Base-by-base conservation (phyloP, 2,329 filamentous ascomycete genomes). In the Sporothrix brasiliensis region DNA sequence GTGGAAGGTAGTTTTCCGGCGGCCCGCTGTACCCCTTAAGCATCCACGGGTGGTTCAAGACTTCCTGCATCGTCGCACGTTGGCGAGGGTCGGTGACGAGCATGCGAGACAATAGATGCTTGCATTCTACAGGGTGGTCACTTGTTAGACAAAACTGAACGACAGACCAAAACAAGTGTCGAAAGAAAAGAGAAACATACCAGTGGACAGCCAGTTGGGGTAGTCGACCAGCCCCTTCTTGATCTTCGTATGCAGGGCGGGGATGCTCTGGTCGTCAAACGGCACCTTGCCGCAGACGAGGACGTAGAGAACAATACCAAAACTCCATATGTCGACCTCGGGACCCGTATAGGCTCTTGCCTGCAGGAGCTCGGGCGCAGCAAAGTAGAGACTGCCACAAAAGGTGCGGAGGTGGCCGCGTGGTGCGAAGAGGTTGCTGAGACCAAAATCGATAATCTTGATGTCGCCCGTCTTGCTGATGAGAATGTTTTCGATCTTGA, bases 401-500 rank as follows among this genome's bases (percentile, higher is more conserved):
- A 98, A 99, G 0, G 95, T 99, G 82, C 97, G 97, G 71, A 98
- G 86, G 73, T 96, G 90, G 73, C 87, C 88, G 58, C 90, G 86
- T 0, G 95, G 95, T 7, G 93, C 90, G 80, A 97, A 99, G 4
- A 98, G 87, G 77, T 99, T 99, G 83, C 94, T 98, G 69, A 99
- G 85, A 41, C 94, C 95, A 79, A 99, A 99, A 79, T 99, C 95
- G 75, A 99, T 99, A 76, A 99, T 98, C 79, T 98, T 98, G 81
- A 99, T 99, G 78, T 99, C 95, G 53, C 95, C 95, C 1, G 92
- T 97, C 84, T 98, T 98, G 85, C 93, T 97, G 82, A 99, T 99
- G 72, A 99, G 87, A 69, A 99, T 99, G 78, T 99, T 99, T 80
- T 98, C 95, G 75, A 99, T 99, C 85, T 99, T 99, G 74, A 99